Evolutionary conservation across 2,329 filamentous ascomycete species (phyloP), one percentile per base, ranked within the genome.

Genomic region (Calonectria pseudoreteaudii): DNA sequence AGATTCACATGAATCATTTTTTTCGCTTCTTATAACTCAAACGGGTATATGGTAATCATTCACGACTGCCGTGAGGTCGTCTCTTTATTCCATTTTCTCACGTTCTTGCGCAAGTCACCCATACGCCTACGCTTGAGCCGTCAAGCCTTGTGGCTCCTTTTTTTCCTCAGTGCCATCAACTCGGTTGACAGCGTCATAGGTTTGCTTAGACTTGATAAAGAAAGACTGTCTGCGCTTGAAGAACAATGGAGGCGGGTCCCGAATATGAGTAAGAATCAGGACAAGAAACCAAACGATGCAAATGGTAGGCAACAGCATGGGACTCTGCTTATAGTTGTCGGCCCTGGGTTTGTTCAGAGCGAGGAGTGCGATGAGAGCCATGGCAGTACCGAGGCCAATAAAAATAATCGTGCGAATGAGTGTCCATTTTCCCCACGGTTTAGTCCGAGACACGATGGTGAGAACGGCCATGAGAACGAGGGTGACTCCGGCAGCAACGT

Each of bases 261-360:
- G 80, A 49, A 84, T 70, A 28, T 85, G 84, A 2, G 84, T 84
- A 38, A 85, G 66, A 34, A 81, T 20, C n/a, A 85, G 78, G 41
- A 84, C 78, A 31, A 77, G 4, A 26, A 83, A 72, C 82, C 81
- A 85, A 38, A 87, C 77, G 31, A 85, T 70, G 11, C 80, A 81
- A 36, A 85, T 81, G 4, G 79, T 80, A 10, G 83, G 83, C 18
- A 85, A 66, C 20, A 84, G 79, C 84, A 82, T 84, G 11, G 80
- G 69, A 11, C 78, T 81, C 11, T 44, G 41, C 36, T 83, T 76
- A 62, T 80, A 85, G 5, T 67, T 65, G 0, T 30, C n/a, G 16
- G 74, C 56, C 13, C 64, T 23, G 8, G 76, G 70, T 3, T 34
- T 28, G 31, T 75, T 74, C 47, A 76, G 81, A 53, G 75, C 82